phyloP scores from a whole-genome alignment of 495 filamentous ascomycete species.

The Aspergillus sclerotioniger region DNA sequence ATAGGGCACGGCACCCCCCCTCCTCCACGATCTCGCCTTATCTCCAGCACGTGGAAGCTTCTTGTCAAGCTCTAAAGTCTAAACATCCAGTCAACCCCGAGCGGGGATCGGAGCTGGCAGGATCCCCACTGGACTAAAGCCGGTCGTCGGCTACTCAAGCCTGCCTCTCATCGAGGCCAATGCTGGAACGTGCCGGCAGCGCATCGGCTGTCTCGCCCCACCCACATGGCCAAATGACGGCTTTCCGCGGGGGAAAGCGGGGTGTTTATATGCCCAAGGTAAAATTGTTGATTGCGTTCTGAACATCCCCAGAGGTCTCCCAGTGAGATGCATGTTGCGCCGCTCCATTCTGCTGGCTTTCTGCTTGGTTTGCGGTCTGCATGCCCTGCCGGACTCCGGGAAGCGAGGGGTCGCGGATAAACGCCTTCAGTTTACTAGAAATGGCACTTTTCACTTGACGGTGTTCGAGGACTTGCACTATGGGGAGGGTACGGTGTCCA shows the following conservation, averaged over 20 bases:
- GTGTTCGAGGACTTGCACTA: conserved; percentile 71
- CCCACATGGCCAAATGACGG: not conserved
- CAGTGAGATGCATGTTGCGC: not conserved
- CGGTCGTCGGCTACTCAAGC: not conserved
- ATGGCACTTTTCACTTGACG: conserved; percentile 48
- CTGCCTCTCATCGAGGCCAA: not conserved
- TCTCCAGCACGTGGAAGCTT: no score
- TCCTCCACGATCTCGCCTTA: no score
- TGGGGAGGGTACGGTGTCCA: conserved; percentile 54
- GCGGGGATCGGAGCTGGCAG: no score
- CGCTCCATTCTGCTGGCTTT: not conserved
- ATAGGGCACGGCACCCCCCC: no score
- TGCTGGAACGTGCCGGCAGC: conserved; percentile 1
- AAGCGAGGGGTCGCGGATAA: not conserved
- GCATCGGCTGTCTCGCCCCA: not conserved
- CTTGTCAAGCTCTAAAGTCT: no score
- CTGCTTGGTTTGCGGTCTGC: not conserved
- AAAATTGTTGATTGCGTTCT: no score
- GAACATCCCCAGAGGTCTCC: not conserved
- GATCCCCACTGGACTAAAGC: not conserved
- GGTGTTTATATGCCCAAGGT: not conserved
- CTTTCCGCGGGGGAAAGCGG: not conserved
- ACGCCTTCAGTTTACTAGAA: conserved; percentile 23
- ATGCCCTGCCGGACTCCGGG: not conserved
- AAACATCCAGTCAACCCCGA: no score